Conservation (phyloP, 176 grass and related monocot species). For the Cymbopogon citratus region DNA sequence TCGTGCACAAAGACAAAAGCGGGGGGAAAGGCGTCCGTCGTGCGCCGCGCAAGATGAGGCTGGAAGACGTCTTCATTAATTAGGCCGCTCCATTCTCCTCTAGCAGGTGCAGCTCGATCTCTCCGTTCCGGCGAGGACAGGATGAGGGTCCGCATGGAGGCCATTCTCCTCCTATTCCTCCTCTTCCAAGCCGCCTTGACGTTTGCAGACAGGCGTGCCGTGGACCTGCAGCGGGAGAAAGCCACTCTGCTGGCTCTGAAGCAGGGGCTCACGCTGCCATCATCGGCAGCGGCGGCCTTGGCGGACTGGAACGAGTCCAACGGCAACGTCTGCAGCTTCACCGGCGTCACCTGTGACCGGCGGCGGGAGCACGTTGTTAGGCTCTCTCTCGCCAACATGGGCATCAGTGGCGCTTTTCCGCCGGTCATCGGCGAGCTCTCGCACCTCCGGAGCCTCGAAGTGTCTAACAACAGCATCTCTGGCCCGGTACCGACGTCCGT, state of each 20-base stretch:
- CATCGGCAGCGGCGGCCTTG: neutral
- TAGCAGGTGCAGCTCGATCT: too few relatives aligned
- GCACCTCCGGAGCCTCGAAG: conserved; percentile 41
- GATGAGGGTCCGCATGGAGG: conserved; percentile 42
- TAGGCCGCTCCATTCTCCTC: too few relatives aligned
- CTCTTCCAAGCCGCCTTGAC: neutral
- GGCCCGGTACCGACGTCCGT: conserved; percentile 18
- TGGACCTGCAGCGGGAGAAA: conserved; percentile 41
- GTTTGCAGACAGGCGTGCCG: neutral
- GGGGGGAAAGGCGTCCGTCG: too few relatives aligned
- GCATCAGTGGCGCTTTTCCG: conserved; percentile 32
- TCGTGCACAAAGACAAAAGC: too few relatives aligned
- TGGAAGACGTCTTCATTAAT: too few relatives aligned
- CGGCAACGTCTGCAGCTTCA: conserved; percentile 48
- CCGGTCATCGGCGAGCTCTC: conserved; percentile 39
- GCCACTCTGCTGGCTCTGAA: conserved; percentile 60
- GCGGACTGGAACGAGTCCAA: conserved; percentile 71
- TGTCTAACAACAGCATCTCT: conserved; percentile 61
- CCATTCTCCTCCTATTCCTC: conserved; percentile 19
- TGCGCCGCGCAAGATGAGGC: too few relatives aligned
- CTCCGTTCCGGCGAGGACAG: neutral
- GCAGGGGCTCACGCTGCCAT: neutral
- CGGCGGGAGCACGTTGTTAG: conserved; percentile 37
- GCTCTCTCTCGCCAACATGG: conserved; percentile 25
- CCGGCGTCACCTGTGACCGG: conserved; percentile 46